Conservation (phyloP, 2,329 filamentous ascomycete species). For the Paecilomyces formosus region DNA sequence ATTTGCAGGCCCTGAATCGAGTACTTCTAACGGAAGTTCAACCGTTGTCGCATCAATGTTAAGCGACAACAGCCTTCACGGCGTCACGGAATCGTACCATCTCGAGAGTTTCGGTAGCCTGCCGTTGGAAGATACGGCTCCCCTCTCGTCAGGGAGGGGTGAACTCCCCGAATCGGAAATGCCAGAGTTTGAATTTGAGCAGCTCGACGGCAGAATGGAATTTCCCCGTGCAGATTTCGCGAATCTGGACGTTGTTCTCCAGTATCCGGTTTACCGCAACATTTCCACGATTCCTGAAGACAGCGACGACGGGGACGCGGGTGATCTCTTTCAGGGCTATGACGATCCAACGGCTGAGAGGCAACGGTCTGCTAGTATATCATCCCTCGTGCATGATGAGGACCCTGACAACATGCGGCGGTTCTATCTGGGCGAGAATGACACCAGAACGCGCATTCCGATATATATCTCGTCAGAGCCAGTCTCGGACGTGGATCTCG, state of each 20-base stretch:
- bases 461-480: not conserved
- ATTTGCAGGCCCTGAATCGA: not conserved
- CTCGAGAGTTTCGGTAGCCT: not conserved
- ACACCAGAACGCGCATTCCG: slow-evolving; percentile 6
- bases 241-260: not conserved
- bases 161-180: not conserved
- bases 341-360: slow-evolving; percentile 12
- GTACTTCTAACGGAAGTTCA: not conserved
- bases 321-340: slow-evolving; percentile 18
- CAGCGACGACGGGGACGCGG: slow-evolving; percentile 11
- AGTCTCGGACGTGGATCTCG: slow-evolving; percentile 15
- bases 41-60: not conserved
- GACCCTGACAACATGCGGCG: slow-evolving; percentile 25
- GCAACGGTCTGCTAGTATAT: slow-evolving; percentile 3
- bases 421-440: slow-evolving; percentile 23
- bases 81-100: not conserved
- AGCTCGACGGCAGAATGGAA: not conserved
- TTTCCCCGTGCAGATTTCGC: not conserved
- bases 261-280: not conserved
- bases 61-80: not conserved
- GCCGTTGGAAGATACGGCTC: not conserved
- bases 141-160: not conserved
- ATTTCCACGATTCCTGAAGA: slow-evolving; percentile 11
- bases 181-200: not conserved
- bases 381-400: slow-evolving; percentile 12